A percentile compares a stretch with the other conserved stretches of the same genome.
Evolutionary conservation across 345 rosid species (phyloP).

Genomic region (Lagerstroemia speciosa): DNA sequence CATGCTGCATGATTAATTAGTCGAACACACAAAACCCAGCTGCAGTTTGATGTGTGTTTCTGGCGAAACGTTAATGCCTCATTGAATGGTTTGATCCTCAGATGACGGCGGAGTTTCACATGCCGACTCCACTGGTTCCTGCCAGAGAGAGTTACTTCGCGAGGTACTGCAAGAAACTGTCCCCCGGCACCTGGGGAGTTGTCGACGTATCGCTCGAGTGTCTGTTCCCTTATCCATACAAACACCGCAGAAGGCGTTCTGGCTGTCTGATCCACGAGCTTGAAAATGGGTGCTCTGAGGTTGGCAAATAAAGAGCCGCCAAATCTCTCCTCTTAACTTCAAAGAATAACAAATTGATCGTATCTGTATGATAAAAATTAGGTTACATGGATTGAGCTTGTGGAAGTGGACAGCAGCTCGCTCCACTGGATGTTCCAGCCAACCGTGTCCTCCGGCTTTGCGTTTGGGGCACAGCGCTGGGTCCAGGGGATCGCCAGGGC

Average conservation of each 20-base stretch:
- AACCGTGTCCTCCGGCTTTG: constrained; percentile 29
- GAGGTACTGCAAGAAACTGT: constrained; percentile 29
- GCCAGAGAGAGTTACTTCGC: constrained; percentile 28
- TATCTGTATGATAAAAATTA: constrained; percentile 6
- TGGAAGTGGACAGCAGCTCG: constrained; percentile 25
- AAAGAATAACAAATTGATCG: too few relatives aligned
- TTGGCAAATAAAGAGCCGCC: neutral
- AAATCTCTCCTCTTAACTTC: neutral
- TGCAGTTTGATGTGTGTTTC: neutral
- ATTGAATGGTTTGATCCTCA: constrained; percentile 1
- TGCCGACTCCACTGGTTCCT: constrained; percentile 33
- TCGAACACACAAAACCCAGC: neutral
- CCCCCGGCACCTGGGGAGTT: constrained; percentile 31
- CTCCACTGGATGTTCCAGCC: constrained; percentile 20
- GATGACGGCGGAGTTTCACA: constrained; percentile 41
- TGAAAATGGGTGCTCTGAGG: constrained; percentile 27
- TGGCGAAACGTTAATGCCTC: neutral
- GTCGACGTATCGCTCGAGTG: constrained; percentile 46
- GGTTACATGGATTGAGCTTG: constrained; percentile 57
- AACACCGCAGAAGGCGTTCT: constrained; percentile 36
- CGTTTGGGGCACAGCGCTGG: constrained; percentile 50
- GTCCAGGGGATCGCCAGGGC: constrained; percentile 21
- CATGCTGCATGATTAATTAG: too few relatives aligned
- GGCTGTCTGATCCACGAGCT: constrained; percentile 37
- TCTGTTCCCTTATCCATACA: constrained; percentile 20